Conservation (phyloP, 2,329 filamentous ascomycete genomes). For the Trichoderma hamatum region DNA sequence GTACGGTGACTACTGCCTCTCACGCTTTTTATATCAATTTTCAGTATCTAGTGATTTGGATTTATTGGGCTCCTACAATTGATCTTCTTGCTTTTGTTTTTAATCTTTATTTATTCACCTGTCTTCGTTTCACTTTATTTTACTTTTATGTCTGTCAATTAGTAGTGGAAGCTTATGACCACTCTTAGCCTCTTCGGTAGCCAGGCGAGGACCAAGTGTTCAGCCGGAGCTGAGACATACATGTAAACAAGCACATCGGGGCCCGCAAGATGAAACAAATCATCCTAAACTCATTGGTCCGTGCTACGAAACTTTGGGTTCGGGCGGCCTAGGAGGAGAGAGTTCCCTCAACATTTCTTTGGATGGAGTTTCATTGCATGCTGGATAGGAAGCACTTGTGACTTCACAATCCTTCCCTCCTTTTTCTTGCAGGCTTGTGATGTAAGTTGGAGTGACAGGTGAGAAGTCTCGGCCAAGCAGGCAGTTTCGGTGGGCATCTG, state of each 20-base stretch:
- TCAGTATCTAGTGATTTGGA: not conserved
- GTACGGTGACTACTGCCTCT: not conserved
- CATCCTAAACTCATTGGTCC: not conserved
- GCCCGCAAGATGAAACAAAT: not conserved
- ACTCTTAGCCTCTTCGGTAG: not conserved
- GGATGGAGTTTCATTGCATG: slow-evolving; percentile 16
- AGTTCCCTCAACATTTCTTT: not conserved
- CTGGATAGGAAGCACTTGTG: not conserved
- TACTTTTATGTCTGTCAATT: not conserved
- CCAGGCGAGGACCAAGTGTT: not conserved
- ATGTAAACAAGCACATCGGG: not conserved
- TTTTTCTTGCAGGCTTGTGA: not conserved
- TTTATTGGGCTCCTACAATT: not conserved
- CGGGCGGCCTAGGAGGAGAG: slow-evolving; percentile 6
- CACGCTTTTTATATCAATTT: not conserved
- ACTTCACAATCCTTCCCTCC: not conserved
- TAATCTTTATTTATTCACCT: not conserved
- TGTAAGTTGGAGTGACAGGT: not conserved
- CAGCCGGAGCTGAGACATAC: slow-evolving; percentile 3
- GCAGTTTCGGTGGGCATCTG: slow-evolving; percentile 15
- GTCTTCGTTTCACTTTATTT: not conserved
- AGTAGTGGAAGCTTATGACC: not conserved
- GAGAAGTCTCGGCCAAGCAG: not conserved
- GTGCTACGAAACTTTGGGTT: not conserved
- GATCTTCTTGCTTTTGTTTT: not conserved